Percentiles rank a stretch among this genome's conserved stretches.
Evolutionary conservation across 169 alveolate genomes (phyloP).

Genomic region (Cryptosporidium parvum): DNA sequence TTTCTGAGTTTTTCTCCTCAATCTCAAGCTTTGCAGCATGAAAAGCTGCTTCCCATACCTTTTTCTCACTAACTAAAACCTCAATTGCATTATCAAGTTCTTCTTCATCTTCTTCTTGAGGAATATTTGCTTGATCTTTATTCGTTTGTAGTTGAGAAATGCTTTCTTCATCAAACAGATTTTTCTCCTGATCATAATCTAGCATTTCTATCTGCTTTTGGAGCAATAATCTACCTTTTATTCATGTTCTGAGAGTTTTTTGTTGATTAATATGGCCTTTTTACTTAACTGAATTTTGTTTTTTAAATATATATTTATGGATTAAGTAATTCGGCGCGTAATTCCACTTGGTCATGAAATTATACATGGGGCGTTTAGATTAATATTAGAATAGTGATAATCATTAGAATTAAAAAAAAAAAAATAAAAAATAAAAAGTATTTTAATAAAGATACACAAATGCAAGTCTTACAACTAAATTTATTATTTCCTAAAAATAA

Average conservation of each 20-base stretch:
- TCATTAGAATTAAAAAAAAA: too few species aligned
- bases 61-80: constrained; percentile 40
- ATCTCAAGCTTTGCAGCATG: constrained; percentile 55
- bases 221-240: background rate
- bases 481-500: too few species aligned
- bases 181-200: constrained; percentile 4
- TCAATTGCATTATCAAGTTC: constrained; percentile 65
- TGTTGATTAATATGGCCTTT: background rate
- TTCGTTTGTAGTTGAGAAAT: background rate
- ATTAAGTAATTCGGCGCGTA: background rate
- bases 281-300: background rate
- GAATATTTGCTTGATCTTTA: background rate
- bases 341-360: constrained; percentile 13
- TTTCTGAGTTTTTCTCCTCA: constrained; percentile 37
- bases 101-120: constrained; percentile 4
- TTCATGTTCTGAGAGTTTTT: background rate
- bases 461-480: background rate
- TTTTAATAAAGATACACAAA: too few species aligned
- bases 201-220: constrained; percentile 1
- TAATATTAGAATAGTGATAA: too few species aligned
- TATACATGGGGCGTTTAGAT: background rate
- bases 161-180: constrained; percentile 8
- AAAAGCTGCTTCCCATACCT: constrained; percentile 66
- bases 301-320: background rate
- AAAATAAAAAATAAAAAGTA: too few species aligned